A percentile compares a stretch with the other conserved stretches of the same genome.
Conservation (phyloP, 345 rosid genomes). For the sweet orange (Citrus sinensis) region DVS_A1.0 CM039169.1:17802501-17803000, state of each 20-base stretch:
- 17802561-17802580: conserved; percentile 43
- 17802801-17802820: conserved; percentile 91
- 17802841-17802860: conserved; percentile 67
- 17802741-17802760: not conserved
- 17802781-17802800: conserved; percentile 76
- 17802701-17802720: conserved; percentile 11
- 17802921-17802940: not conserved
- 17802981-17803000: not conserved
- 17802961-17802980: not conserved
- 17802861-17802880: conserved; percentile 60
- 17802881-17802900: conserved; percentile 17
- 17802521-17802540: conserved; percentile 85
- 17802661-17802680: conserved; percentile 56
- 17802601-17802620: conserved; percentile 64
- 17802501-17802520: conserved; percentile 58
- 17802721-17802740: not conserved
- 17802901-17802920: not conserved
- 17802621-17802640: conserved; percentile 65
- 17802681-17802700: conserved; percentile 60
- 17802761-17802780: conserved; percentile 42
- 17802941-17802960: not conserved
- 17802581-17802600: conserved; percentile 49
- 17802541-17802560: conserved; percentile 60
- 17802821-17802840: conserved; percentile 34
- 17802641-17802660: conserved; percentile 61